These are phyloP conservation scores for Garcileccinum viscosum DNA, from an alignment of 1,284 basidiomycete species.

Conservation along the genomic window DNA sequence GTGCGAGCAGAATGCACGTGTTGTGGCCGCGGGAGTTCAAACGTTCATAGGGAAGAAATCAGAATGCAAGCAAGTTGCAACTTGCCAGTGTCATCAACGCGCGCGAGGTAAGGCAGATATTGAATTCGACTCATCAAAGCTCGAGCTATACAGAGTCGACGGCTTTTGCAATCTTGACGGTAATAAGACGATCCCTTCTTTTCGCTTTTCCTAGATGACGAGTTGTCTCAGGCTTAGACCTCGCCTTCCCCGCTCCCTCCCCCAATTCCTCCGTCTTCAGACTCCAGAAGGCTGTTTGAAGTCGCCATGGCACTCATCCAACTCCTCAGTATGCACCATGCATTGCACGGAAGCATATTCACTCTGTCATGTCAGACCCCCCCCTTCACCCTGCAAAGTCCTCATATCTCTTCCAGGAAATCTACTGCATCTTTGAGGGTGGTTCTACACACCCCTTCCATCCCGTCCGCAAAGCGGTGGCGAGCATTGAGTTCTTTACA, in stretches of 20 bases:
- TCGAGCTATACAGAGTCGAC: no score
- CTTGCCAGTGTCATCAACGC: no score
- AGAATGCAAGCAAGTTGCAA: no score
- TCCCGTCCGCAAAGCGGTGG: conserved; percentile 59
- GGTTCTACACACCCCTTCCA: conserved; percentile 57
- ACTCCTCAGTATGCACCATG: conserved; percentile 50
- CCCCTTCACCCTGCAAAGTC: not conserved
- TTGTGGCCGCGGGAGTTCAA: no score
- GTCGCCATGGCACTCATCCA: conserved; percentile 56
- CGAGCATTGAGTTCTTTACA: conserved; percentile 48
- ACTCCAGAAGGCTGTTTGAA: conserved; percentile 56
- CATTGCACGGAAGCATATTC: conserved; percentile 59
- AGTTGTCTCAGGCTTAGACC: no score
- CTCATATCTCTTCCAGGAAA: conserved; percentile 47
- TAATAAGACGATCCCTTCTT: no score
- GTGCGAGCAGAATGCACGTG: no score
- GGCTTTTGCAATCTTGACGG: no score
- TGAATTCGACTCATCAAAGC: no score
- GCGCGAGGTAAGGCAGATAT: no score
- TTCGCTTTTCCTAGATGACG: no score
- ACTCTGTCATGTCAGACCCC: conserved; percentile 54
- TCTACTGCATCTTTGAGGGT: conserved; percentile 63
- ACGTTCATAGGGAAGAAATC: no score
- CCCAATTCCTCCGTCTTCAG: conserved; percentile 39
- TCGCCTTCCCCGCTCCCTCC: conserved; percentile 8